Conservation (phyloP, 2,329 filamentous ascomycete genomes). For the Colletotrichum sp. region DNA sequence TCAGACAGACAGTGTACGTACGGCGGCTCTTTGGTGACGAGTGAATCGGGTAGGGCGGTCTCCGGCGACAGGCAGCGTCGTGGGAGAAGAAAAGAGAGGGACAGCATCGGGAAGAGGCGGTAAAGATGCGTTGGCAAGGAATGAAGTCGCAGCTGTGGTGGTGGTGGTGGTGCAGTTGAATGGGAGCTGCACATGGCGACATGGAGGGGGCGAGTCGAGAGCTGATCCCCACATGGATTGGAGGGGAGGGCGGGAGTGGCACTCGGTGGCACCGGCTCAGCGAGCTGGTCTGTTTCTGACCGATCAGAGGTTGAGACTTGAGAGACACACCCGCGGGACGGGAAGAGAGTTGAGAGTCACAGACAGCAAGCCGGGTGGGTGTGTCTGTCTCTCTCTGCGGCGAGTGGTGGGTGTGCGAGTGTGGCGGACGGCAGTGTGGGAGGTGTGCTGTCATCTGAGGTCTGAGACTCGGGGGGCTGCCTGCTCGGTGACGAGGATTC, state of each 20-base stretch:
- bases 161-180: not conserved
- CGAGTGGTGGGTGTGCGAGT: not conserved
- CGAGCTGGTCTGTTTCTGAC: not conserved
- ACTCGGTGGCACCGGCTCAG: not conserved
- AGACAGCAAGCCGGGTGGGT: not conserved
- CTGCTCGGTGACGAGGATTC: not conserved
- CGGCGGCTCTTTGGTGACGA: not conserved
- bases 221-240: not conserved
- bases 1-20: not conserved
- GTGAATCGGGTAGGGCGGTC: not conserved
- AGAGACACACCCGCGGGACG: not conserved
- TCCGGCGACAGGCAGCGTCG: not conserved
- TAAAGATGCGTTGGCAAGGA: conserved; percentile 12
- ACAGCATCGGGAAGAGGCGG: not conserved
- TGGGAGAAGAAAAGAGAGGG: not conserved
- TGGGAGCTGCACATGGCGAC: not conserved
- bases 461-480: not conserved
- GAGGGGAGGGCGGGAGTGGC: not conserved
- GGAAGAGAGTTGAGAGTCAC: not conserved
- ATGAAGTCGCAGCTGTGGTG: not conserved
- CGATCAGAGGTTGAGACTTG: not conserved
- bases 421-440: not conserved
- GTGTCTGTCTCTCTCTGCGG: not conserved
- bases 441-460: not conserved
- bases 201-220: not conserved